Conservation (phyloP, 1,284 basidiomycete species). For the Malassezia vespertilionis region DNA sequence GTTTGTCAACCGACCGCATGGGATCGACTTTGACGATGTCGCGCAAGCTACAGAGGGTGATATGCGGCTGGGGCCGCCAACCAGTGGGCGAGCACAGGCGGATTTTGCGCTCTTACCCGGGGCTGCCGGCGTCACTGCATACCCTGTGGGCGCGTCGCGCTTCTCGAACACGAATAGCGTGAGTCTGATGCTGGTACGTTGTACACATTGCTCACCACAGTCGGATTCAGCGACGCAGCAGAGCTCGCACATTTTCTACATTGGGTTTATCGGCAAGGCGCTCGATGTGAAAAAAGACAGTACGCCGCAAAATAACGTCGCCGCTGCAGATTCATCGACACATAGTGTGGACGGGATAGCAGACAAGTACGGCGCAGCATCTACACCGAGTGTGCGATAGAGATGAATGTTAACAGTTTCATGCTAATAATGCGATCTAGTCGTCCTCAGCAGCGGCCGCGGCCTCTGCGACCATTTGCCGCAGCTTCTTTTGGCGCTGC, state of each 20-base stretch:
- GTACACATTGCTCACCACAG: neutral
- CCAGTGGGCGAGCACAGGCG: conserved; percentile 38
- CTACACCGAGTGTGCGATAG: conserved; percentile 15
- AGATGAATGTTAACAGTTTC: neutral
- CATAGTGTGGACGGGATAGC: conserved; percentile 27
- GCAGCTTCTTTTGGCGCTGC: conserved; percentile 14
- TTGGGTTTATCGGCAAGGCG: conserved; percentile 40
- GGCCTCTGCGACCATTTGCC: conserved; percentile 2
- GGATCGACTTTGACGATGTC: conserved; percentile 41
- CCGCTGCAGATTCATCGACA: conserved; percentile 35
- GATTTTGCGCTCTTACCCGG: conserved; percentile 37
- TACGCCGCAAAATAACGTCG: conserved; percentile 27
- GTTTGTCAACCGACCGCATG: conserved; percentile 41
- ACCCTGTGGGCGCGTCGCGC: conserved; percentile 38
- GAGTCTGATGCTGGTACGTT: conserved; percentile 35
- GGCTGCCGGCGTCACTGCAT: conserved; percentile 32
- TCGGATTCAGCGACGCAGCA: conserved; percentile 25
- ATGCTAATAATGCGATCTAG: too few relatives aligned
- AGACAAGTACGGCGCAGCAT: conserved; percentile 21
- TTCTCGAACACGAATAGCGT: conserved; percentile 38
- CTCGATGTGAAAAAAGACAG: conserved; percentile 27
- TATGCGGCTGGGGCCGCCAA: conserved; percentile 22
- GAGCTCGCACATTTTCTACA: conserved; percentile 36
- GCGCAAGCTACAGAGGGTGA: conserved; percentile 11
- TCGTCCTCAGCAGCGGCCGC: conserved; percentile 9